Evolutionary conservation across 2,329 filamentous ascomycete genomes (phyloP).

Genomic region (Aspergillus hiratsukae): DNA sequence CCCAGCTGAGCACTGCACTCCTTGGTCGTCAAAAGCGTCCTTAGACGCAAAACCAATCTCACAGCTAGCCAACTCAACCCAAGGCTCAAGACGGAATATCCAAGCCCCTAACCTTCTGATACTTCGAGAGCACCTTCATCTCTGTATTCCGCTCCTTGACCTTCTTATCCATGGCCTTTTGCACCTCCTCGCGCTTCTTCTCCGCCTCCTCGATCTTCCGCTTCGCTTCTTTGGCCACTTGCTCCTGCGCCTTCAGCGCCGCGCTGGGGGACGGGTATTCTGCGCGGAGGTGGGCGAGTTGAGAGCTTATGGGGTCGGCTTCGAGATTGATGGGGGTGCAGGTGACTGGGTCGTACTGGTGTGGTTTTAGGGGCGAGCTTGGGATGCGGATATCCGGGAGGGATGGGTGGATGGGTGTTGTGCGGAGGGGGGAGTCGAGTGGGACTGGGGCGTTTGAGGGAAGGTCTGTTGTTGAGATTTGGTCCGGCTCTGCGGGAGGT

Average conservation of each 20-base stretch:
- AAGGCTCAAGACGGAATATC: constrained; percentile 24
- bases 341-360: constrained; percentile 37
- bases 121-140: constrained; percentile 40
- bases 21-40: background rate
- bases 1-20: background rate
- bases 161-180: constrained; percentile 41
- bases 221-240: constrained; percentile 35
- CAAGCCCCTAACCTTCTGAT: constrained; percentile 35
- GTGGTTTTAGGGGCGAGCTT: constrained; percentile 25
- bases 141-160: constrained; percentile 40
- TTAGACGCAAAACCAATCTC: background rate
- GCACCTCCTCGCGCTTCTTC: constrained; percentile 36
- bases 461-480: constrained; percentile 1
- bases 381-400: constrained; percentile 39
- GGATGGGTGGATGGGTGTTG: constrained; percentile 36
- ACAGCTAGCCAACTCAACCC: background rate
- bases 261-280: constrained; percentile 34
- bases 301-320: constrained; percentile 18
- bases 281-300: constrained; percentile 33
- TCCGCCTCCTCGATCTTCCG: constrained; percentile 34
- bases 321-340: constrained; percentile 31
- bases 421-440: constrained; percentile 33
- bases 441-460: constrained; percentile 21
- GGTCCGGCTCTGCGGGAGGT: constrained; percentile 30
- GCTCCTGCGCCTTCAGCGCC: constrained; percentile 35